Percentiles rank a stretch among this genome's conserved stretches.
Conservation (phyloP, 208 protist species). For the Leishmania aethiopica region DNA sequence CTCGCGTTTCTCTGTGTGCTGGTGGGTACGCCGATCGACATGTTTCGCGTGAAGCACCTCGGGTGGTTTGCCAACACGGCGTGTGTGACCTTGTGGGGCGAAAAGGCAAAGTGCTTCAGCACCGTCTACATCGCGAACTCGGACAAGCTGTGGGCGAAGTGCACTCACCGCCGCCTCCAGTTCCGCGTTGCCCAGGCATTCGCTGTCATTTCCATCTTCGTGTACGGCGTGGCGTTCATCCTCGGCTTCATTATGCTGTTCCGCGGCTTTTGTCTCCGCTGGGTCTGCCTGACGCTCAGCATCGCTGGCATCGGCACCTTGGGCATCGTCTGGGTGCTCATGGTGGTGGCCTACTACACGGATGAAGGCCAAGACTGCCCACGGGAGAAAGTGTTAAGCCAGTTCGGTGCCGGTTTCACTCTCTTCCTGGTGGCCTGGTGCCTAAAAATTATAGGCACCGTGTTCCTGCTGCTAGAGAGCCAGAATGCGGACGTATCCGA, state of each 20-base stretch:
- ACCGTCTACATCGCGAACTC: too few relatives aligned
- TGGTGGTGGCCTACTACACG: slow-evolving; percentile 33
- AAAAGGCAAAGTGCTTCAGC: slow-evolving; percentile 23
- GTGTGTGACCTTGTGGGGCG: background rate
- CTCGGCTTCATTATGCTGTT: slow-evolving; percentile 37
- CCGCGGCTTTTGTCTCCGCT: slow-evolving; percentile 49
- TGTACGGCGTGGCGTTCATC: slow-evolving; percentile 6
- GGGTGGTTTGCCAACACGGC: background rate
- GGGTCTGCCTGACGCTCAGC: slow-evolving; percentile 38
- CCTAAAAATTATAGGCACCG: slow-evolving; percentile 36
- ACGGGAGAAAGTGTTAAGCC: too few relatives aligned
- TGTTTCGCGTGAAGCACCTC: slow-evolving; percentile 27
- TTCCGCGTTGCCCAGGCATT: slow-evolving; percentile 42
- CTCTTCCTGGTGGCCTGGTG: slow-evolving; percentile 40
- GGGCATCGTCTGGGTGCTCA: slow-evolving; percentile 34
- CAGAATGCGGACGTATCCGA: background rate
- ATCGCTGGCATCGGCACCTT: slow-evolving; percentile 26
- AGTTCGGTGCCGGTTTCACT: slow-evolving; percentile 39
- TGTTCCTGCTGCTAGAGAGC: slow-evolving; percentile 30
- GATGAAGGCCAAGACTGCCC: too few relatives aligned
- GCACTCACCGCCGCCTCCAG: background rate
- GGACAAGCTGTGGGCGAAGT: too few relatives aligned
- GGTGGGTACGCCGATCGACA: slow-evolving; percentile 56
- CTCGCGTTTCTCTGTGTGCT: slow-evolving; percentile 53
- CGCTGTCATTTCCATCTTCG: slow-evolving; percentile 19